These are phyloP conservation scores for Guadua angustifolia DNA, from an alignment of 176 grass and related monocot species.

Conservation along the genomic window DNA sequence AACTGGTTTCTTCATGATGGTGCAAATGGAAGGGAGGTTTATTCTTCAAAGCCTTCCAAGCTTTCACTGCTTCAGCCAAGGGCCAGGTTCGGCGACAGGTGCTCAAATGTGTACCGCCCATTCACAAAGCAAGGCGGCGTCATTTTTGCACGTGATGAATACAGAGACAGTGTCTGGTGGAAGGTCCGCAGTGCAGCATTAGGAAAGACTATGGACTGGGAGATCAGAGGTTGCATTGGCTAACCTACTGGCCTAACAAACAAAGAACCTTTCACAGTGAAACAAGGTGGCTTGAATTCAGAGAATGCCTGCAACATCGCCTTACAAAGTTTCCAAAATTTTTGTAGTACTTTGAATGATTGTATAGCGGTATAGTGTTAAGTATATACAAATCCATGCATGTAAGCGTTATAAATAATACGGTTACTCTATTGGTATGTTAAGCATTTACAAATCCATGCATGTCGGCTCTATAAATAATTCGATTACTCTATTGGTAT, in stretches of 20 bases:
- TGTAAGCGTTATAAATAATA: conserved; percentile 26
- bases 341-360: conserved; percentile 25
- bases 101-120: conserved; percentile 62
- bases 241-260: conserved; percentile 96
- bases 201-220: conserved; percentile 75
- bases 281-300: conserved; percentile 76
- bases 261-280: conserved; percentile 79
- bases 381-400: conserved; percentile 39
- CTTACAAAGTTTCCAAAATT: conserved; percentile 52
- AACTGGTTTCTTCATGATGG: conserved; percentile 90
- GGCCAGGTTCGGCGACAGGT: conserved; percentile 80
- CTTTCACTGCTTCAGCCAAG: conserved; percentile 72
- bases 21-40: conserved; percentile 72
- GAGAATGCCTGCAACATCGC: conserved; percentile 65
- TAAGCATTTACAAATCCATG: neutral
- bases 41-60: conserved; percentile 75
- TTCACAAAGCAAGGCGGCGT: conserved; percentile 84
- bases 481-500: neutral
- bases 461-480: too few relatives aligned
- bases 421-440: conserved; percentile 17
- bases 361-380: conserved; percentile 21
- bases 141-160: conserved; percentile 86
- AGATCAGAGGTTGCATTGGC: conserved; percentile 78
- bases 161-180: conserved; percentile 86
- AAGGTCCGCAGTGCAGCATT: conserved; percentile 62